These are phyloP conservation scores for Cercophora scortea DNA, from an alignment of 495 filamentous ascomycete genomes.

Conservation along the genomic window DNA sequence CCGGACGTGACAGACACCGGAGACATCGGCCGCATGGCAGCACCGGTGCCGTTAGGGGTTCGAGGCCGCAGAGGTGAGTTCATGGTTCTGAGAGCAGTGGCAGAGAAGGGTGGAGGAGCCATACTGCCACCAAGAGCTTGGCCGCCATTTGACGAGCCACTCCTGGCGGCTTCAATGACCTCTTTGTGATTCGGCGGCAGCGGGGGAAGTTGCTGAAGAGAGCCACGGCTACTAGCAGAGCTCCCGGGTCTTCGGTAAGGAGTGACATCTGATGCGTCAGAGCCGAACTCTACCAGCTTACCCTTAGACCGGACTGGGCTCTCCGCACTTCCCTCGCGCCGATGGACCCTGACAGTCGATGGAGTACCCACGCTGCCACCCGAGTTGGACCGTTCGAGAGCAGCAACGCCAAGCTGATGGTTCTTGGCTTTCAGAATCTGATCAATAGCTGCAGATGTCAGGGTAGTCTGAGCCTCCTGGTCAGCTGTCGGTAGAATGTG, in stretches of 20 bases:
- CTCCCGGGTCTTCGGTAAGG: constrained; percentile 55
- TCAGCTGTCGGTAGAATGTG: constrained; percentile 42
- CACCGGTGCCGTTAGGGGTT: constrained; percentile 49
- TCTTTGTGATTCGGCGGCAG: constrained; percentile 76
- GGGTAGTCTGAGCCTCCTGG: constrained; percentile 63
- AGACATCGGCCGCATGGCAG: constrained; percentile 23
- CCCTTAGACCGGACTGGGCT: constrained; percentile 28
- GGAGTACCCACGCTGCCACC: constrained; percentile 21
- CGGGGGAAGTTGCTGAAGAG: constrained; percentile 47
- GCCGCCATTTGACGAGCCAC: constrained; percentile 35
- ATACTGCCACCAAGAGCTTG: constrained; percentile 50
- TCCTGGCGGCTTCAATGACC: constrained; percentile 70
- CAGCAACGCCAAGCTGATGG: constrained; percentile 21
- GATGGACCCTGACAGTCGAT: constrained; percentile 25
- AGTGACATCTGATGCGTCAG: constrained; percentile 12
- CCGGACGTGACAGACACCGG: constrained; percentile 23
- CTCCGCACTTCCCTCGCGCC: constrained; percentile 32
- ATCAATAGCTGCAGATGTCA: constrained; percentile 68
- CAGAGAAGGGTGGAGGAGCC: constrained; percentile 79
- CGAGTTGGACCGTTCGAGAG: constrained; percentile 13
- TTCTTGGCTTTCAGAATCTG: constrained; percentile 45
- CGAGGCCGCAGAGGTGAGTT: constrained; percentile 50
- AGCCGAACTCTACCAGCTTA: constrained; percentile 15
- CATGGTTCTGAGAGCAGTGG: constrained; percentile 59
- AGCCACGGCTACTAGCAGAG: constrained; percentile 48